Evolutionary conservation across 1,139 yeast genomes (phyloP).

Genomic region (Candida tunisiensis): DNA sequence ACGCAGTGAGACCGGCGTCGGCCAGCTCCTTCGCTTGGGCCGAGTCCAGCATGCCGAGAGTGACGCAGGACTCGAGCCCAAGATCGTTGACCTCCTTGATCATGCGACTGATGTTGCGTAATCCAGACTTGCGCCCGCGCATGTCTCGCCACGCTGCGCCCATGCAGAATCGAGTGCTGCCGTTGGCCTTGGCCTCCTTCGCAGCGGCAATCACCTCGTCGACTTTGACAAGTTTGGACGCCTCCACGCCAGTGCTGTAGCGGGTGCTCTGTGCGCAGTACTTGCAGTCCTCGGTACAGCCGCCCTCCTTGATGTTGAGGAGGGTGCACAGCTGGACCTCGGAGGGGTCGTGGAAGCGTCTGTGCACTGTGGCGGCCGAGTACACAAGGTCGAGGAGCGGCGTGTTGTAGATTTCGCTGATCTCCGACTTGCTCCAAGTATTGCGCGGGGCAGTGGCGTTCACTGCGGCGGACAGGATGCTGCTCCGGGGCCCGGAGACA

Average conservation of each 20-base stretch:
- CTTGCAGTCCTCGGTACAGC: constrained; percentile 69
- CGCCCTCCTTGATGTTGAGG: constrained; percentile 62
- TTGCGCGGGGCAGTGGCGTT: constrained; percentile 12
- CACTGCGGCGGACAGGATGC: too few relatives aligned
- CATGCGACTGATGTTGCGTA: constrained; percentile 49
- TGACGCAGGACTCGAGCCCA: constrained; percentile 65
- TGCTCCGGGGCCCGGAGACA: too few relatives aligned
- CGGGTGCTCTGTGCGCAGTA: constrained; percentile 66
- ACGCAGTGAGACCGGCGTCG: constrained; percentile 64
- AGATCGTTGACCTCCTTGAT: constrained; percentile 45
- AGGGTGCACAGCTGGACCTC: constrained; percentile 65
- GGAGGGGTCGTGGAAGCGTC: constrained; percentile 47
- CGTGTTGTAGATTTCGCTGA: constrained; percentile 39
- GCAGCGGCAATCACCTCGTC: constrained; percentile 54
- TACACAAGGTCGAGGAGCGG: constrained; percentile 45
- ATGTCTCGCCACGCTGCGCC: constrained; percentile 87
- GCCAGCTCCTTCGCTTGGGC: constrained; percentile 43
- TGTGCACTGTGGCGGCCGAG: constrained; percentile 48
- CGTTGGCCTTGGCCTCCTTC: constrained; percentile 44
- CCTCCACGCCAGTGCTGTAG: constrained; percentile 51
- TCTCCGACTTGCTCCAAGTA: constrained; percentile 45
- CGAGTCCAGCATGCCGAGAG: constrained; percentile 58
- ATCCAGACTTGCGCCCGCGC: constrained; percentile 58
- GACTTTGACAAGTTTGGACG: constrained; percentile 42
- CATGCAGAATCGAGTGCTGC: constrained; percentile 68